Conservation (phyloP, 768 basidiomycete species). For the Lentinula raphanica region DNA sequence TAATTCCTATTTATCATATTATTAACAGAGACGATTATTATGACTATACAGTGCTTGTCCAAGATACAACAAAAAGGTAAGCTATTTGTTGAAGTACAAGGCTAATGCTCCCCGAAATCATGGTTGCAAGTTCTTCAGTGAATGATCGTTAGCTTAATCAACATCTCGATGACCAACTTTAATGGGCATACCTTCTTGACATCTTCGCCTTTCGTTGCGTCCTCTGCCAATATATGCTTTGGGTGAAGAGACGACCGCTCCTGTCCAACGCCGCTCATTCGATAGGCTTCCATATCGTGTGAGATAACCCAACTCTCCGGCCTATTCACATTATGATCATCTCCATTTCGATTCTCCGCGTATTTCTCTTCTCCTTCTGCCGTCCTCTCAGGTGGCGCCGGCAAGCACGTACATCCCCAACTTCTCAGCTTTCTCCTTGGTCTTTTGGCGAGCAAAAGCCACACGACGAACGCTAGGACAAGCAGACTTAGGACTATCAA, state of each 20-base stretch:
- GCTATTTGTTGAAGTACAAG: background rate
- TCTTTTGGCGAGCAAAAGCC: slow-evolving; percentile 30
- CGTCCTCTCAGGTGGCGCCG: background rate
- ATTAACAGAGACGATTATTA: background rate
- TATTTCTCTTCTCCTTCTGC: background rate
- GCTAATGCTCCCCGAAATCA: background rate
- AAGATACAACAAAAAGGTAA: background rate
- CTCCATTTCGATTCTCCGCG: background rate
- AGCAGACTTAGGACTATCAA: slow-evolving; percentile 32
- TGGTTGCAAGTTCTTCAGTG: background rate
- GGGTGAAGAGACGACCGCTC: background rate
- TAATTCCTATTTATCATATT: slow-evolving; percentile 1
- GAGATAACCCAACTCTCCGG: background rate
- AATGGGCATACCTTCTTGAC: background rate
- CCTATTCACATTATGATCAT: no score
- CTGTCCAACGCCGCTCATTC: background rate
- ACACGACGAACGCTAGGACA: slow-evolving; percentile 30
- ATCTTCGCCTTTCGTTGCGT: background rate
- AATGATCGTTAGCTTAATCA: background rate
- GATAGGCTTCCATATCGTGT: background rate
- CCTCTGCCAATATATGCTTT: background rate
- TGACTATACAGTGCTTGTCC: background rate
- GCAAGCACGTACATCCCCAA: slow-evolving; percentile 1
- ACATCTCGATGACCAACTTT: background rate
- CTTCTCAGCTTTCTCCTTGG: slow-evolving; percentile 23